A percentile compares a stretch with the other conserved stretches of the same genome.
Evolutionary conservation across 2,329 filamentous ascomycete species (phyloP).

Genomic region (Xylariales sp.): DNA sequence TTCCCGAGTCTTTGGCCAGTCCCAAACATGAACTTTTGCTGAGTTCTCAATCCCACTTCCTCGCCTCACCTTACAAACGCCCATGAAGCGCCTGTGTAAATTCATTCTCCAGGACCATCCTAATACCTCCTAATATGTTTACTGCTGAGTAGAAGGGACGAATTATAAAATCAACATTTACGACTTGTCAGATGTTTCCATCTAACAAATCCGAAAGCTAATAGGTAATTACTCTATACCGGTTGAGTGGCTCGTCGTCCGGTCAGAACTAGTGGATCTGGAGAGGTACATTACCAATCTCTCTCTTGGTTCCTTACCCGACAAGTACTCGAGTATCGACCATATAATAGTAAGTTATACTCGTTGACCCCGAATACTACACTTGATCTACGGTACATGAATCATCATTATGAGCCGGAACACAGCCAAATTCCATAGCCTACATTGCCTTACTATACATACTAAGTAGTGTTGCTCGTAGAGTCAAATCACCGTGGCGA

Average conservation of each 20-base stretch:
- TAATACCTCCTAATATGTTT: background rate
- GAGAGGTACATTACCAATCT: background rate
- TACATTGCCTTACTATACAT: no score
- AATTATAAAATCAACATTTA: background rate
- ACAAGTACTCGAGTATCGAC: background rate
- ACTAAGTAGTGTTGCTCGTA: background rate
- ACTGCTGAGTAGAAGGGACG: background rate
- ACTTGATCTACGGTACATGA: background rate
- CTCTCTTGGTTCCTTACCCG: background rate
- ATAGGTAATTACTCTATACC: background rate
- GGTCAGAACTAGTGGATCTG: no score
- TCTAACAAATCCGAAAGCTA: background rate
- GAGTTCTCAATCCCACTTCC: background rate
- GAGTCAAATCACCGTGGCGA: background rate
- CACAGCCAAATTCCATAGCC: background rate
- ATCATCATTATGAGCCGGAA: background rate
- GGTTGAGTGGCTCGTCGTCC: background rate
- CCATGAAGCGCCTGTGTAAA: background rate
- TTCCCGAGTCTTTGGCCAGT: background rate
- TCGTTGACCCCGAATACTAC: background rate
- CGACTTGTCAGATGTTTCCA: background rate
- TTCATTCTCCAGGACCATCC: background rate
- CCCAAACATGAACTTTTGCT: constrained; percentile 1
- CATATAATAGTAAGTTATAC: constrained; percentile 9
- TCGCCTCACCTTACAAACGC: background rate